Evolutionary conservation across 129 eudicot species (phyloP), one percentile per base, ranked within the genome.

Genomic region (Saussurea involucrata): DNA sequence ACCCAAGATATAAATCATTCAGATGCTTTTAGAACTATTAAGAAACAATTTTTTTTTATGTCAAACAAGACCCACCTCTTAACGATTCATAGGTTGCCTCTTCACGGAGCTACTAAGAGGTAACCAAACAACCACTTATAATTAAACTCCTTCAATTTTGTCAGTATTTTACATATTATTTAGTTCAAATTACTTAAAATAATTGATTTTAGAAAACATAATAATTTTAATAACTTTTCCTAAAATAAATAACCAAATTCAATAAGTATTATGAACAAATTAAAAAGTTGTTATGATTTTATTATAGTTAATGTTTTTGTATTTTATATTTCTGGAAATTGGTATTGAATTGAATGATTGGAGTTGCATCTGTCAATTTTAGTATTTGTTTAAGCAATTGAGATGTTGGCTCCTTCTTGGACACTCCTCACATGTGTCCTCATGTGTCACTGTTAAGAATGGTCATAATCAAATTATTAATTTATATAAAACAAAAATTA

Each of bases 351-450:
- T 66, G 66, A 46, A 76, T 77, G 55, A 68, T 77, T 77, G 81
- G 74, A 69, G 24, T 68, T 33, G 17, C 66, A 58, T 34, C 0
- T 69, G 82, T 32, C 73, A 37, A 22, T 63, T 46, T 63, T 71
- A 29, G 31, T 63, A 42, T 63, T 37, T 63, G 29, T 22, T 25
- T 61, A 21, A 73, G 72, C 46, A 71, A 69, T 33, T 40, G 46
- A 80, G 63, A 74, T 27, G 69, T 37, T 73, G 84, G 73, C 75
- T 73, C 75, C 70, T 80, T 80, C 25, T 80, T 80, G 75, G 75
- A 66, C 24, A 66, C 84, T 80, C 79, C 68, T 55, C 75, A 80
- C 75, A 74, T 73, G 84, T 80, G 24, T 57, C 83, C 57, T 79
- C 66, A 63, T 71, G 77, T 71, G 71, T 61, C 3, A 68, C 73